Conservation (phyloP, 768 basidiomycete species). For the Trametes meyenii region DNA sequence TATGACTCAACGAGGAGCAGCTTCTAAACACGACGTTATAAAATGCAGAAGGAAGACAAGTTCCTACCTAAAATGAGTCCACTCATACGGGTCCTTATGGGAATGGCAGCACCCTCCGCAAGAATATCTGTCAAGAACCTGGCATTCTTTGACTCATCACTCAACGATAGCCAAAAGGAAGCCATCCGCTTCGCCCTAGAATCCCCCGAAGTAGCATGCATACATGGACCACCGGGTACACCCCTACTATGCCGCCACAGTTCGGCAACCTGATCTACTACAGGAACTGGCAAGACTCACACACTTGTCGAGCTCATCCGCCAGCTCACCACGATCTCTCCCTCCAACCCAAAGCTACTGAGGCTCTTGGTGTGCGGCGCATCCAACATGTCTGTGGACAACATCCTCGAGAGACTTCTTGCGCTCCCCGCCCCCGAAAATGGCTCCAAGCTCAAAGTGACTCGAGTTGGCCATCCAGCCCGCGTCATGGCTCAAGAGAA, state of each 20-base stretch:
- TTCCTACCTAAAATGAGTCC: conserved; percentile 46
- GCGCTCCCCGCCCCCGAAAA: conserved; percentile 56
- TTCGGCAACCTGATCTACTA: neutral
- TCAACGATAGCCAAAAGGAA: conserved; percentile 84
- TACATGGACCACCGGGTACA: conserved; percentile 95
- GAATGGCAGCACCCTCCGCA: conserved; percentile 53
- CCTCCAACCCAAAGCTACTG: conserved; percentile 51
- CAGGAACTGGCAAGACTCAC: conserved; percentile 93
- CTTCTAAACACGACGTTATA: neutral
- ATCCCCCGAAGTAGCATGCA: conserved; percentile 82
- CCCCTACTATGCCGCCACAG: neutral
- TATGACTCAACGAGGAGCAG: neutral
- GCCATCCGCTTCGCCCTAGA: conserved; percentile 85
- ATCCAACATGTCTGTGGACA: conserved; percentile 94
- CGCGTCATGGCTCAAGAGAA: conserved; percentile 78
- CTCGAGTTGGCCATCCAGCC: conserved; percentile 95
- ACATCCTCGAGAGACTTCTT: conserved; percentile 86
- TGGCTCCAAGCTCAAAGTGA: conserved; percentile 59
- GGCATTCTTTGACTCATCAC: conserved; percentile 68
- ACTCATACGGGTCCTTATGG: conserved; percentile 73
- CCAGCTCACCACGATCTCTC: conserved; percentile 62
- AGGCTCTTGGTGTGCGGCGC: conserved; percentile 90
- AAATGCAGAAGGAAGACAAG: conserved; percentile 43
- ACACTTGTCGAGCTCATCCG: conserved; percentile 93
- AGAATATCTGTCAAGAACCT: conserved; percentile 43